A percentile compares a stretch with the other conserved stretches of the same genome.
Evolutionary conservation across 805 yeast genomes (phyloP).

Genomic region (Yamadazyma tumulicola): DNA sequence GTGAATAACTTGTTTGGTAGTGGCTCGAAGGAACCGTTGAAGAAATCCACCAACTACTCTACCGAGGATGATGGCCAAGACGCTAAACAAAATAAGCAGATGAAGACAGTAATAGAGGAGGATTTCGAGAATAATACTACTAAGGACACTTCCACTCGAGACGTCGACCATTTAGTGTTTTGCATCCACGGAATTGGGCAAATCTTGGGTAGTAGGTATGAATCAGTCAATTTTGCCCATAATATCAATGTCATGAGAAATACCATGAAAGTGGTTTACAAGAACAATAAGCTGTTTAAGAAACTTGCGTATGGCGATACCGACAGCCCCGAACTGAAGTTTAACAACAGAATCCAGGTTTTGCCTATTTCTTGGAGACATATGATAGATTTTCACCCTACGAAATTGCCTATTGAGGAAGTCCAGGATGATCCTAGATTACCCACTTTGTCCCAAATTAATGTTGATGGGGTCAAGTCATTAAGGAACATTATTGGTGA

Average conservation of each 20-base stretch:
- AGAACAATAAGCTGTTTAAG: constrained; percentile 38
- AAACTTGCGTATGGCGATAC: constrained; percentile 31
- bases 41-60: constrained; percentile 16
- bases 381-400: constrained; percentile 59
- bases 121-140: constrained; percentile 43
- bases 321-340: constrained; percentile 5
- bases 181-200: constrained; percentile 97
- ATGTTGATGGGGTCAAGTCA: constrained; percentile 73
- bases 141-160: constrained; percentile 21
- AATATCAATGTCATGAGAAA: constrained; percentile 66
- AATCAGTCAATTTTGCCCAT: constrained; percentile 82
- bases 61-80: constrained; percentile 9
- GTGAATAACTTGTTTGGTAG: constrained; percentile 18
- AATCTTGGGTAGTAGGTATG: constrained; percentile 70
- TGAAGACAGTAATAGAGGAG: constrained; percentile 44
- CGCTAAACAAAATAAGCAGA: constrained; percentile 22
- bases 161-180: constrained; percentile 64
- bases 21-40: constrained; percentile 17
- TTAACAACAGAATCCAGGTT: constrained; percentile 69
- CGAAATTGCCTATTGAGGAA: constrained; percentile 31
- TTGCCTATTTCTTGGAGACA: constrained; percentile 93
- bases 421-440: constrained; percentile 36
- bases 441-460: constrained; percentile 68
- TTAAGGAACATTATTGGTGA: constrained; percentile 80
- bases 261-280: constrained; percentile 50